These are phyloP conservation scores for Talaromyces sp. DNA, from an alignment of 2,329 filamentous ascomycete genomes.

Conservation along the genomic window DNA sequence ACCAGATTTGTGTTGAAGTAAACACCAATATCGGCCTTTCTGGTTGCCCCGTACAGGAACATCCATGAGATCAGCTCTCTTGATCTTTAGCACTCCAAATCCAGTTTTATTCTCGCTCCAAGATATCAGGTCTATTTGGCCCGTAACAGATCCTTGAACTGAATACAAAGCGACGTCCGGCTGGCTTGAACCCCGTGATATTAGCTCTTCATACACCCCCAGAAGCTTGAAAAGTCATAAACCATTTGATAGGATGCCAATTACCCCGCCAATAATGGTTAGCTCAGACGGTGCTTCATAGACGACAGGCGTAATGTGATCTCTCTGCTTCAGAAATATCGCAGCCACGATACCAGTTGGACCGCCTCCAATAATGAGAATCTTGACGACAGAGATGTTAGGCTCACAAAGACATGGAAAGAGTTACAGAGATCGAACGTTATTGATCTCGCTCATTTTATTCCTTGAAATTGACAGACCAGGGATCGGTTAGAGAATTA, in stretches of 20 bases:
- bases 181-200: not conserved
- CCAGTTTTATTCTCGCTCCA: slow-evolving; percentile 17
- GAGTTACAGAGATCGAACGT: too few species aligned
- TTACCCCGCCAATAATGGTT: slow-evolving; percentile 23
- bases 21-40: slow-evolving; percentile 18
- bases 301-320: slow-evolving; percentile 16
- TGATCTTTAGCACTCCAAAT: slow-evolving; percentile 24
- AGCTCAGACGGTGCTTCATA: slow-evolving; percentile 24
- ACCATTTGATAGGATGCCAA: slow-evolving; percentile 28
- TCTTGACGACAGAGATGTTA: not conserved
- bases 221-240: slow-evolving; percentile 21
- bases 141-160: not conserved
- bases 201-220: slow-evolving; percentile 3
- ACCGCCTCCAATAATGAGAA: not conserved
- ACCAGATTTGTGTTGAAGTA: slow-evolving; percentile 18
- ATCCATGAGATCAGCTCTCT: slow-evolving; percentile 22
- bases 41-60: slow-evolving; percentile 19
- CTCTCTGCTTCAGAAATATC: not conserved
- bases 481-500: too few species aligned
- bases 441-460: too few species aligned
- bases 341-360: not conserved
- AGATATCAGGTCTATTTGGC: not conserved
- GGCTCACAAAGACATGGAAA: too few species aligned
- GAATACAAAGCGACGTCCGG: not conserved
- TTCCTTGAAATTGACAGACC: too few species aligned